Conservation (phyloP, 2,329 filamentous ascomycete genomes). For the Hypoxylon sp. region DNA sequence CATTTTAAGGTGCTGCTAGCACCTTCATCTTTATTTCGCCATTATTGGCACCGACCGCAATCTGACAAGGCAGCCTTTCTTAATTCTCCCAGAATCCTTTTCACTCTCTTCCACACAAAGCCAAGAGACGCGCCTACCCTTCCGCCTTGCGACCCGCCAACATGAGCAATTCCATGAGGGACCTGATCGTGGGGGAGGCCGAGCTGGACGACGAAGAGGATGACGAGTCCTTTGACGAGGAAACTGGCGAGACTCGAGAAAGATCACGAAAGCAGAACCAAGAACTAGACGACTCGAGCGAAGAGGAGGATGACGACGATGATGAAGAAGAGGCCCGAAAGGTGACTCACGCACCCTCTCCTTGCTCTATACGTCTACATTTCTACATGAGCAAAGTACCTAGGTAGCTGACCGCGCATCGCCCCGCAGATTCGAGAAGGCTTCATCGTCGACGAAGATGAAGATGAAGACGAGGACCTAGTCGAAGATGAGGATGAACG, state of each 20-base stretch:
- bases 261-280: slow-evolving; percentile 54
- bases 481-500: slow-evolving; percentile 65
- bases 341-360: slow-evolving; percentile 56
- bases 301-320: slow-evolving; percentile 92
- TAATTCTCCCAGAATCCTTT: background rate
- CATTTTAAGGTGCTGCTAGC: background rate
- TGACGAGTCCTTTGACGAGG: slow-evolving; percentile 83
- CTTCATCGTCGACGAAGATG: slow-evolving; percentile 94
- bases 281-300: slow-evolving; percentile 81
- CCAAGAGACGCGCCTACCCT: background rate
- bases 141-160: slow-evolving; percentile 43
- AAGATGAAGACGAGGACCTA: slow-evolving; percentile 76
- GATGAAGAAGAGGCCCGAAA: slow-evolving; percentile 84
- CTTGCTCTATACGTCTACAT: background rate
- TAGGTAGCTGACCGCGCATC: slow-evolving; percentile 29
- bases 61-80: background rate
- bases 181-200: slow-evolving; percentile 85
- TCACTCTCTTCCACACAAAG: background rate
- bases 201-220: slow-evolving; percentile 87
- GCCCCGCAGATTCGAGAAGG: slow-evolving; percentile 79
- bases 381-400: too few species aligned
- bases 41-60: background rate
- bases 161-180: slow-evolving; percentile 72
- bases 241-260: slow-evolving; percentile 66
- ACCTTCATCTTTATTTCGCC: background rate